phyloP scores from a whole-genome alignment of 768 basidiomycete genomes.

The Lentinula sp. region DNA sequence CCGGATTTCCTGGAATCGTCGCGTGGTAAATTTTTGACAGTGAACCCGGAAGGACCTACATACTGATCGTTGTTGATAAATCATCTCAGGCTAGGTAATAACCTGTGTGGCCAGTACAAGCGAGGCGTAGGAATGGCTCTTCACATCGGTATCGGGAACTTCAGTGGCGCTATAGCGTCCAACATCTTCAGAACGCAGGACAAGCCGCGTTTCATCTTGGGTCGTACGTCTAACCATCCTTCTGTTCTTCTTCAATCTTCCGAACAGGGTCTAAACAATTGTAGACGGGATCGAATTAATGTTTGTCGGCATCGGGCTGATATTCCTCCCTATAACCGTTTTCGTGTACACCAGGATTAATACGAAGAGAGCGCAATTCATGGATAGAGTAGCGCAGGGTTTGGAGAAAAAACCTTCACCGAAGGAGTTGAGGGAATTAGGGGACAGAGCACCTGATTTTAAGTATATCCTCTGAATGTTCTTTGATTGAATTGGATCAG shows the following conservation, averaged over 20 bases:
- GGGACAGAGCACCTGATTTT: slow-evolving; percentile 7
- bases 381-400: slow-evolving; percentile 7
- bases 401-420: slow-evolving; percentile 7
- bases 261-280: not conserved
- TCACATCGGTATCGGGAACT: slow-evolving; percentile 64
- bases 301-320: slow-evolving; percentile 62
- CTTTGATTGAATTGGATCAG: no score
- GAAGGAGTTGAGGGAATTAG: slow-evolving; percentile 10
- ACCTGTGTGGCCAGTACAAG: slow-evolving; percentile 65
- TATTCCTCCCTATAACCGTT: slow-evolving; percentile 41
- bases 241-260: not conserved
- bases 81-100: slow-evolving; percentile 51
- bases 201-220: slow-evolving; percentile 52
- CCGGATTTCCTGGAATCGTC: slow-evolving; percentile 51
- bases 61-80: not conserved
- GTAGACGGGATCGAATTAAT: slow-evolving; percentile 61
- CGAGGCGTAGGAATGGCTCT: slow-evolving; percentile 63
- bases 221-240: slow-evolving; percentile 38
- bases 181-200: slow-evolving; percentile 59
- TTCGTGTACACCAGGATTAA: slow-evolving; percentile 53
- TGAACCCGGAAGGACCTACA: slow-evolving; percentile 5
- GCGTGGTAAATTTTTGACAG: slow-evolving; percentile 38
- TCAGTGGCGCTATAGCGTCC: slow-evolving; percentile 56
- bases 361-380: slow-evolving; percentile 34
- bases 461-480: slow-evolving; percentile 6